phyloP scores from a whole-genome alignment of 225 moss, liverwort and hornwort species.

The Marchantia polymorpha region DNA sequence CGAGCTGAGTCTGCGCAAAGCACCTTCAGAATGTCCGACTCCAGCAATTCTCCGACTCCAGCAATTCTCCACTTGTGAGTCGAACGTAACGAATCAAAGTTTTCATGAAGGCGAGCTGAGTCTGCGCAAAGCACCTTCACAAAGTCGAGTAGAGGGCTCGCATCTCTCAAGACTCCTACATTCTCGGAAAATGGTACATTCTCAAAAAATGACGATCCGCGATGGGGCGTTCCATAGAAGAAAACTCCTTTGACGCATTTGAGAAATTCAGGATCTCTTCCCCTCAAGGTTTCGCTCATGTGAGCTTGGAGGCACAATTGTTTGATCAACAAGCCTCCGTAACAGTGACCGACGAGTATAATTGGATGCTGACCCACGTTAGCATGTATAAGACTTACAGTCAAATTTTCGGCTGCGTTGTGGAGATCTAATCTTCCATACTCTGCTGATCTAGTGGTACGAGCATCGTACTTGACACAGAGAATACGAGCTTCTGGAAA shows the following conservation, averaged over 20 bases:
- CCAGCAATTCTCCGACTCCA: too few species aligned
- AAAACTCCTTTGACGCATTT: not conserved
- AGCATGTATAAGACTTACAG: not conserved
- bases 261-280: not conserved
- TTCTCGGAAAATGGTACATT: too few species aligned
- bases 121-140: too few species aligned
- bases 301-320: not conserved
- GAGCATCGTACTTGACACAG: not conserved
- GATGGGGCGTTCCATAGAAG: not conserved
- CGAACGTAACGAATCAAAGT: too few species aligned
- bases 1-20: too few species aligned
- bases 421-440: not conserved
- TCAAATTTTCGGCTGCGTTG: not conserved
- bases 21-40: too few species aligned
- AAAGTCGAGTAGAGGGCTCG: too few species aligned
- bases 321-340: conserved; percentile 4
- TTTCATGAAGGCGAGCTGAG: too few species aligned
- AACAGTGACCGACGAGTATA: not conserved
- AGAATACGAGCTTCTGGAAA: not conserved
- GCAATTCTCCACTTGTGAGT: too few species aligned
- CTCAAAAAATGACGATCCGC: not conserved
- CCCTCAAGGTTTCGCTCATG: not conserved
- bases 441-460: not conserved
- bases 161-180: too few species aligned
- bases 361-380: not conserved